A percentile compares a stretch with the other conserved stretches of the same genome.
Conservation (phyloP, 805 yeast species). For the Saturnispora quitensis region DNA sequence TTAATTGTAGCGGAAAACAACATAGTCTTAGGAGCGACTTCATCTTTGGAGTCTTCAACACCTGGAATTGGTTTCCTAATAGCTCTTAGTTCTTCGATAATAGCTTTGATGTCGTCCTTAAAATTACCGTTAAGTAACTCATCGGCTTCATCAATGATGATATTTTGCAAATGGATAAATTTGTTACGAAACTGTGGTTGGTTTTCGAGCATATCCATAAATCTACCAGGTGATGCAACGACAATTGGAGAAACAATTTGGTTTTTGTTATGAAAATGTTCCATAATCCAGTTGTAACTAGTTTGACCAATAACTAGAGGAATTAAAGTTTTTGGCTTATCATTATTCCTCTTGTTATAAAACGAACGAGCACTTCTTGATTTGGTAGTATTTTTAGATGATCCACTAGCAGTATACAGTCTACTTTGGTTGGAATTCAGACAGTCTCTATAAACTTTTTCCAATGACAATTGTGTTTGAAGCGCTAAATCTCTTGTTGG, state of each 20-base stretch:
- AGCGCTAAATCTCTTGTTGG: slow-evolving; percentile 90
- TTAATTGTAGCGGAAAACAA: slow-evolving; percentile 87
- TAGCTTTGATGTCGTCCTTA: slow-evolving; percentile 50
- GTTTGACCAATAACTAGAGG: slow-evolving; percentile 39
- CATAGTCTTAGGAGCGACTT: slow-evolving; percentile 46
- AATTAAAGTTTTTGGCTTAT: slow-evolving; percentile 19
- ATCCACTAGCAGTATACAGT: neutral
- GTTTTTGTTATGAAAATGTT: slow-evolving; percentile 6
- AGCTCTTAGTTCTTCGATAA: slow-evolving; percentile 37
- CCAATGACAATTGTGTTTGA: slow-evolving; percentile 63
- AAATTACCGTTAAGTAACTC: slow-evolving; percentile 77
- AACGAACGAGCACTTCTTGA: slow-evolving; percentile 15
- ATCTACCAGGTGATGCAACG: slow-evolving; percentile 87
- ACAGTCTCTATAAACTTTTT: slow-evolving; percentile 29
- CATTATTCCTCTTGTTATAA: neutral
- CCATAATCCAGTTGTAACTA: slow-evolving; percentile 12
- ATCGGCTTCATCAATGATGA: slow-evolving; percentile 89
- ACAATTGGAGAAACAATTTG: slow-evolving; percentile 47
- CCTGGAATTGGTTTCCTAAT: slow-evolving; percentile 10
- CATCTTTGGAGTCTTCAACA: slow-evolving; percentile 14
- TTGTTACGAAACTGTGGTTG: slow-evolving; percentile 34
- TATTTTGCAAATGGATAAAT: slow-evolving; percentile 47
- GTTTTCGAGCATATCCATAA: slow-evolving; percentile 49
- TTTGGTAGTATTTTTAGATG: neutral
- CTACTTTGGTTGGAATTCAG: slow-evolving; percentile 17